Percentiles rank a stretch among this genome's conserved stretches.
Evolutionary conservation across 2,329 filamentous ascomycete species (phyloP).

Genomic region (Penicillium sp.): DNA sequence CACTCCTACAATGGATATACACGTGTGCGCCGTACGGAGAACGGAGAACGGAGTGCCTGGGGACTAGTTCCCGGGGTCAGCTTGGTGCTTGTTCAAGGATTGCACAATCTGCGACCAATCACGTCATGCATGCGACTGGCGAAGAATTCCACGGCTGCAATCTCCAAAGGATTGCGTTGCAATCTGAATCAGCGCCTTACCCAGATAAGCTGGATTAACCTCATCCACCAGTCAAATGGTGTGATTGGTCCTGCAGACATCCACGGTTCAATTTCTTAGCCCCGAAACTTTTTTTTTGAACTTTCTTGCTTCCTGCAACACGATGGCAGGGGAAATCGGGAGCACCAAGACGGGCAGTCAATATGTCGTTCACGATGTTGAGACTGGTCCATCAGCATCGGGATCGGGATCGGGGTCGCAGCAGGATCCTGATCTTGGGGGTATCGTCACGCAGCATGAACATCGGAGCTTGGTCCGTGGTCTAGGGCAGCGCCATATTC

Average conservation of each 20-base stretch:
- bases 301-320: background rate
- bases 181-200: background rate
- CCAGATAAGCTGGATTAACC: constrained; percentile 10
- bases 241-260: constrained; percentile 13
- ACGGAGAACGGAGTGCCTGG: too few relatives aligned
- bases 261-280: constrained; percentile 2
- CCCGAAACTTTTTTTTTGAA: constrained; percentile 6
- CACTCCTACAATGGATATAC: background rate
- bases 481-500: constrained; percentile 47
- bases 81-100: background rate
- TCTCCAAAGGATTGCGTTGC: background rate
- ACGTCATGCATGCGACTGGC: background rate
- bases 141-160: background rate
- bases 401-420: background rate
- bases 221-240: constrained; percentile 23
- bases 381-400: background rate
- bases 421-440: background rate
- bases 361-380: constrained; percentile 21
- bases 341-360: constrained; percentile 13
- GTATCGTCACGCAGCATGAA: constrained; percentile 44
- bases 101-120: background rate
- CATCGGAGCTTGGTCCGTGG: constrained; percentile 49
- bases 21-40: too few relatives aligned
- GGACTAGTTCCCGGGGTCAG: too few relatives aligned
- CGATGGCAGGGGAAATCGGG: constrained; percentile 16